Conservation (phyloP, 768 basidiomycete genomes). For the Austroboletus eburneus region DNA sequence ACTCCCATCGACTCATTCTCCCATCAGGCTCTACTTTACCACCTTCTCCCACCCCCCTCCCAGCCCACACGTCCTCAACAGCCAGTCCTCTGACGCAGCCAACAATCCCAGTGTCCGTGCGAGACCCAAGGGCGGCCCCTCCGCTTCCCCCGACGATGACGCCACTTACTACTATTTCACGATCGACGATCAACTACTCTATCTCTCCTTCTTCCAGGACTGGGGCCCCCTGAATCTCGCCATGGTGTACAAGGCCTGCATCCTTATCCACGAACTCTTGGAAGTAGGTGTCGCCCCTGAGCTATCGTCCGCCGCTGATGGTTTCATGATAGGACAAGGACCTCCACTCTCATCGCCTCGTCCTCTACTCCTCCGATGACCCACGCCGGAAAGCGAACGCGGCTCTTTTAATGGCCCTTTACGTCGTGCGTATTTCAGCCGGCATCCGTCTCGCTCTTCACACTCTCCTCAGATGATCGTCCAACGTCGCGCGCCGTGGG, state of each 20-base stretch:
- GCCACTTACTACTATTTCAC: constrained; percentile 87
- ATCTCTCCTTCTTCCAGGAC: constrained; percentile 92
- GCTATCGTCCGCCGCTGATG: constrained; percentile 25
- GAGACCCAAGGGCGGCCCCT: constrained; percentile 53
- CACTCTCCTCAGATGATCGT: constrained; percentile 76
- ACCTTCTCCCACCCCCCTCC: constrained; percentile 81
- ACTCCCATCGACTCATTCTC: constrained; percentile 3
- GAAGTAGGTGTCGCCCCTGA: constrained; percentile 47
- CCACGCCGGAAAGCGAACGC: constrained; percentile 90
- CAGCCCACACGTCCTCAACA: constrained; percentile 60
- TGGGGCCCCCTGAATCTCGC: constrained; percentile 90
- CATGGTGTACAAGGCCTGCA: constrained; percentile 92
- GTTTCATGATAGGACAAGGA: constrained; percentile 59
- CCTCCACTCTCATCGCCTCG: constrained; percentile 66
- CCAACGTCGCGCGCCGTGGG: constrained; percentile 83
- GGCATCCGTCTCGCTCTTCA: constrained; percentile 13
- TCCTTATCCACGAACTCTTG: constrained; percentile 84
- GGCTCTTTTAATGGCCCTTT: constrained; percentile 89
- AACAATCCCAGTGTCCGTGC: constrained; percentile 61
- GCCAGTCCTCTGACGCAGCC: constrained; percentile 44
- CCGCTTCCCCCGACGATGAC: constrained; percentile 67
- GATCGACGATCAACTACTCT: constrained; percentile 87
- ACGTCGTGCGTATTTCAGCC: constrained; percentile 59
- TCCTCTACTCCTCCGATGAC: constrained; percentile 85
- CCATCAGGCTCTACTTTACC: constrained; percentile 76